Evolutionary conservation across 2,329 filamentous ascomycete genomes (phyloP), one percentile per base, ranked within the genome.

Genomic region (Claviceps sp.): DNA sequence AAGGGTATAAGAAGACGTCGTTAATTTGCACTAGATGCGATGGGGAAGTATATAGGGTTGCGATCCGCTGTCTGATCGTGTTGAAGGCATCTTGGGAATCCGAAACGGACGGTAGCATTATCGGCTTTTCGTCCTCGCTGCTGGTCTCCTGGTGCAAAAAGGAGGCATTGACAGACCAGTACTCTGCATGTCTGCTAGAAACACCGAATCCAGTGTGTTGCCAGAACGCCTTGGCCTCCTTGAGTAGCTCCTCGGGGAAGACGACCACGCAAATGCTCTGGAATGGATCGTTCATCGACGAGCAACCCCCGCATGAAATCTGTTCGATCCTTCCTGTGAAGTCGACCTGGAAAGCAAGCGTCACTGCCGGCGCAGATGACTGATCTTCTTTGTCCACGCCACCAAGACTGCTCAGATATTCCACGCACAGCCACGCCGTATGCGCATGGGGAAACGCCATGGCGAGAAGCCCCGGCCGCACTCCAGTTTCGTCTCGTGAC

Each of bases 1-100:
- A 72, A 13, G 68, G 68, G 55, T 73, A 77, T 4, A 79, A 63
- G 47, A 68, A 76, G 0, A 80, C 68, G 56, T 77, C 72, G 2
- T 60, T 54, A 5, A 16, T n/a, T 6, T 17, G 17, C 4, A 59
- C n/a, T 11, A 13, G 34, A 37, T 41, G 50, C 7, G 39, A 40
- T 11, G 53, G 57, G 1, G 60, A 58, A 0, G 59, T 59, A 0
- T 59, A 47, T 5, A 61, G 46, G n/a, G 47, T 41, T 2, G 57
- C 57, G 39, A 65, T 60, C 14, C 55, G 53, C 40, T 50, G 51
- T 11, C 51, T 53, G 1, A 65, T 52, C 1, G 10, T 41, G 7
- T 55, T 1, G 2, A 42, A 51, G 11, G 60, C 56, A 10, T 53
- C 8, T 6, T 44, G 19, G 1, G 57, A 54, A 16, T 59, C 53